These are phyloP conservation scores for Cadophora gregata DNA, from an alignment of 2,329 filamentous ascomycete genomes.

Conservation along the genomic window DNA sequence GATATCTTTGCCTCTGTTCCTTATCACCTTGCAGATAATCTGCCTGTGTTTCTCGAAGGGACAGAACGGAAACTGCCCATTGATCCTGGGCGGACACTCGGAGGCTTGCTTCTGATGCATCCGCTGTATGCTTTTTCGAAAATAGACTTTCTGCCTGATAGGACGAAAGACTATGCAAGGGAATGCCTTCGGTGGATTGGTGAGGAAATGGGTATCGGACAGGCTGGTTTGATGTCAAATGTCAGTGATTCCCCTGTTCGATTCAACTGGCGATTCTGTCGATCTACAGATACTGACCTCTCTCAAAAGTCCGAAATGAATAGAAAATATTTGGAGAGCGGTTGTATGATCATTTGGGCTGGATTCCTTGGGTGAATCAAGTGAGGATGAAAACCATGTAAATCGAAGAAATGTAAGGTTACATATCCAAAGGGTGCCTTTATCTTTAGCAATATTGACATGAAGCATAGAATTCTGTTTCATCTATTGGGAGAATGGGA, in stretches of 20 bases:
- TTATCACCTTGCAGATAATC: slow-evolving; percentile 36
- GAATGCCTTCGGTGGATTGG: slow-evolving; percentile 40
- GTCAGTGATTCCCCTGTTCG: slow-evolving; percentile 24
- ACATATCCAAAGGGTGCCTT: no score
- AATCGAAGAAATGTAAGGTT: no score
- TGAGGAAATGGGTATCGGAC: slow-evolving; percentile 39
- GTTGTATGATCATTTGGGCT: slow-evolving; percentile 37
- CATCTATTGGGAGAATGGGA: no score
- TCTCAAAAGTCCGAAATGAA: slow-evolving; percentile 14
- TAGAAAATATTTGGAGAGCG: slow-evolving; percentile 31
- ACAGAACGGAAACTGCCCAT: neutral
- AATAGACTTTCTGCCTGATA: slow-evolving; percentile 27
- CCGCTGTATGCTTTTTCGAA: slow-evolving; percentile 34
- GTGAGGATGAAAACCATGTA: neutral
- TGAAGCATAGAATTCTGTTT: no score
- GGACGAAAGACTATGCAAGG: slow-evolving; percentile 29
- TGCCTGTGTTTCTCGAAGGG: slow-evolving; percentile 29
- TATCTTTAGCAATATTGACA: no score
- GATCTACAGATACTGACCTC: no score
- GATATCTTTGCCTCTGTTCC: slow-evolving; percentile 37
- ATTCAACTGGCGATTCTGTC: neutral
- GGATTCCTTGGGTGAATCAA: slow-evolving; percentile 28
- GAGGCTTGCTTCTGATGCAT: slow-evolving; percentile 41
- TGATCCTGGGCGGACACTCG: slow-evolving; percentile 32
- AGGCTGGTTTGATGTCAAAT: slow-evolving; percentile 37